These are phyloP conservation scores for Backusella tarrabulga DNA, from an alignment of 192 early-diverging fungal genomes.

Conservation along the genomic window DNA sequence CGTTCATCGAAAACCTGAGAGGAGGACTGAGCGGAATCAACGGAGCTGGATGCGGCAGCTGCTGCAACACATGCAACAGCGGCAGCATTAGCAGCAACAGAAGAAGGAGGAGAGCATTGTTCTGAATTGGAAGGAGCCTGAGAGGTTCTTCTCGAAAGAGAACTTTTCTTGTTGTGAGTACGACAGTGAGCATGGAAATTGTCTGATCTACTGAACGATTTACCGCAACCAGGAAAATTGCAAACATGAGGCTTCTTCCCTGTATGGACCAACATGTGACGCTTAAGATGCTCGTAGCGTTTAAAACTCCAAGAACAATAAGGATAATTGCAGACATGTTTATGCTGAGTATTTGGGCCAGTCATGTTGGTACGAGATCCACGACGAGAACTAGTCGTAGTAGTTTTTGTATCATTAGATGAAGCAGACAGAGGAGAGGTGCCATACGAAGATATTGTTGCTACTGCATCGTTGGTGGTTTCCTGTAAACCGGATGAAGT, in stretches of 20 bases:
- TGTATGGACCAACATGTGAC: slow-evolving; percentile 78
- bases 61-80: background rate
- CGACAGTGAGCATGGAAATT: slow-evolving; percentile 75
- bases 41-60: background rate
- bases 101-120: slow-evolving; percentile 1
- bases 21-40: slow-evolving; percentile 4
- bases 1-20: slow-evolving; percentile 11
- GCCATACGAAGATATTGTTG: background rate
- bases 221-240: slow-evolving; percentile 69
- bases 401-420: background rate
- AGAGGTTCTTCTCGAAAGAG: slow-evolving; percentile 19
- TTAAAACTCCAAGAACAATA: slow-evolving; percentile 66
- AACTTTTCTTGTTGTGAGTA: slow-evolving; percentile 69
- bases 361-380: slow-evolving; percentile 18
- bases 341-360: slow-evolving; percentile 29
- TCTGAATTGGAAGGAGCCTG: slow-evolving; percentile 17
- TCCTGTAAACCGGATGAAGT: slow-evolving; percentile 20
- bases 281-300: slow-evolving; percentile 77
- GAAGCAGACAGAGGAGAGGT: background rate
- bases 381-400: background rate
- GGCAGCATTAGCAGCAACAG: slow-evolving; percentile 1
- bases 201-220: slow-evolving; percentile 76
- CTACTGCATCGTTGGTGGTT: background rate
- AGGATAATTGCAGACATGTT: slow-evolving; percentile 44
- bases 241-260: slow-evolving; percentile 73